A percentile compares a stretch with the other conserved stretches of the same genome.
These are phyloP conservation scores for Hypseocharis bilobata DNA, from an alignment of 441 rosid genomes.

Conservation along the genomic window DNA sequence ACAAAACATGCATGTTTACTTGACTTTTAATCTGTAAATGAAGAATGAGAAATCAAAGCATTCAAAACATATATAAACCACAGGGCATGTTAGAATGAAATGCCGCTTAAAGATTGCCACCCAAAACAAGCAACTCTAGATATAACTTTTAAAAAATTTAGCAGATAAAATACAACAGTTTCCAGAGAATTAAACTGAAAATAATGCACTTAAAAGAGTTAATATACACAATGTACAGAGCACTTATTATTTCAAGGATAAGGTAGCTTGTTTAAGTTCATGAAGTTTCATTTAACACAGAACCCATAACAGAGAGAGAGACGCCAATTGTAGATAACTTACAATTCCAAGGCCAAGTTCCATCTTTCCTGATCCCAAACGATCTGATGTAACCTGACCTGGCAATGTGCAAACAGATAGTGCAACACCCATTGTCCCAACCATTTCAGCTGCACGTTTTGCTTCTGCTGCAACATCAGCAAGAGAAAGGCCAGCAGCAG, in stretches of 20 bases:
- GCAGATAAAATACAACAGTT: background rate
- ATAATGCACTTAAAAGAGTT: background rate
- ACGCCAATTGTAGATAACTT: conserved; percentile 28
- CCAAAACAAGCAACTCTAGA: conserved; percentile 9
- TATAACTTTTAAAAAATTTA: background rate
- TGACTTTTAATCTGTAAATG: conserved; percentile 15
- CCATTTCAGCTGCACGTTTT: conserved; percentile 64
- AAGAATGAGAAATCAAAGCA: conserved; percentile 10
- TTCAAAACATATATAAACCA: background rate
- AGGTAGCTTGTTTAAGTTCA: conserved; percentile 4
- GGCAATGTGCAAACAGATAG: conserved; percentile 90
- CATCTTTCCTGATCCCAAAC: conserved; percentile 88
- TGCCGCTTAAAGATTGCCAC: no score
- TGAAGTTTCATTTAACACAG: background rate
- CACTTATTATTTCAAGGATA: background rate
- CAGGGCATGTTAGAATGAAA: background rate
- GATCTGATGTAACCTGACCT: conserved; percentile 80
- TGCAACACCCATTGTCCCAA: conserved; percentile 97
- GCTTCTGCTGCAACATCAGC: conserved; percentile 77
- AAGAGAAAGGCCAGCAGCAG: conserved; percentile 77
- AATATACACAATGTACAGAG: background rate
- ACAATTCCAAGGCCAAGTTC: conserved; percentile 98
- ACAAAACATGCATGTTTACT: conserved; percentile 14
- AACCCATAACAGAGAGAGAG: background rate
- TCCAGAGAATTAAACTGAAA: background rate